Evolutionary conservation across 345 rosid genomes (phyloP), one percentile per base, ranked within the genome.

Genomic region (Hevea brasiliensis): DNA sequence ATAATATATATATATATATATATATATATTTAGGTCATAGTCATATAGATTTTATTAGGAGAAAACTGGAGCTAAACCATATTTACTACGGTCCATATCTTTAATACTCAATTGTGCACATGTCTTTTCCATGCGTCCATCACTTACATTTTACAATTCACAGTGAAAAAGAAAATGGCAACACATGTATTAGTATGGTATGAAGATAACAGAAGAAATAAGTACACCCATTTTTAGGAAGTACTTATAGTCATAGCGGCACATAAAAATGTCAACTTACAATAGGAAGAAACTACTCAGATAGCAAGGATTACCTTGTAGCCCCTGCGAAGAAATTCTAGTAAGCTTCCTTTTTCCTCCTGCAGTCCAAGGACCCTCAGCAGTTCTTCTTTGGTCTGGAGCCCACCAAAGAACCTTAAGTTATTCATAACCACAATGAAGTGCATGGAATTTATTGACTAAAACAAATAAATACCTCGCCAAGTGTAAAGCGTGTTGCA

Each of bases 301-400:
- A 62, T 42, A 57, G 6, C 66, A 56, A 60, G 24, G 42, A 24
- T 63, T 62, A 87, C 97, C 98, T 90, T 93, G 85, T 90, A 94
- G 74, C 98, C 97, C 80, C 93, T 86, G 20, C 97, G 95, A 72
- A 94, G 92, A 80, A 92, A 92, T 78, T 89, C 88, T 45, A 94
- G 85, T 60, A 92, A 88, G 82, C 97, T 94, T 82, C 98, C 98
- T 82, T 89, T 78, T 78, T 92, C 93, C 78, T 94, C 97, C 73
- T 92, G 92, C 76, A 94, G 82, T 77, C 97, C 97, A 42, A 94
- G 84, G 70, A 92, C 92, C 85, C 91, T 88, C 81, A 92, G 71
- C 48, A 90, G 82, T 82, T 94, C 98, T 81, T 92, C 98, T 81
- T 94, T 94, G 61, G 97, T 92, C 97, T 94, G 79, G 53, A 79